Evolutionary conservation across 176 grass and related monocot genomes (phyloP).

Genomic region (Rhynchospora breviuscula): DNA sequence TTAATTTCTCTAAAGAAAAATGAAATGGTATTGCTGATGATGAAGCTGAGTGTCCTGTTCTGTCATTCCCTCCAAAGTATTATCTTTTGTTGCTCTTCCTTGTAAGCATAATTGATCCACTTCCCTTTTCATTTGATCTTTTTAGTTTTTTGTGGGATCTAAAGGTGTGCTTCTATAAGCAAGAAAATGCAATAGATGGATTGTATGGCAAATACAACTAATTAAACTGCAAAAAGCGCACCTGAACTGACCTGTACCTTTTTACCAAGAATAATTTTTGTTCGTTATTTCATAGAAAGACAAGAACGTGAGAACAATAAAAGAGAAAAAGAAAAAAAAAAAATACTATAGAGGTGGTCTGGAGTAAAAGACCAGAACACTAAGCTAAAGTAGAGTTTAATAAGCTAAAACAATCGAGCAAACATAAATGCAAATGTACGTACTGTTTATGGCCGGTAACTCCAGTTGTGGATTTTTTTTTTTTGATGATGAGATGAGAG

Average conservation of each 20-base stretch:
- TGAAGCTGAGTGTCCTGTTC: conserved; percentile 70
- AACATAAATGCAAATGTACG: no score
- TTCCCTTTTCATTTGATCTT: background rate
- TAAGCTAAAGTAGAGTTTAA: no score
- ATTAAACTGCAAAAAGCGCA: no score
- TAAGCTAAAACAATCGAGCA: no score
- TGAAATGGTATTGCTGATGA: conserved; percentile 47
- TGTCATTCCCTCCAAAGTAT: conserved; percentile 65
- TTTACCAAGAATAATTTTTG: background rate
- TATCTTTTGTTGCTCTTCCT: conserved; percentile 77
- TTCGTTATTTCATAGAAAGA: background rate
- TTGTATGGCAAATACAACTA: background rate
- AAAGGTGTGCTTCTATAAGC: background rate
- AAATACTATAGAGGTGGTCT: no score
- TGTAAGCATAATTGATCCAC: conserved; percentile 74
- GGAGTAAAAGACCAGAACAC: no score
- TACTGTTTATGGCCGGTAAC: no score
- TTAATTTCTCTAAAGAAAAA: conserved; percentile 76
- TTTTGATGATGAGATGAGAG: no score
- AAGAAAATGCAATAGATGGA: background rate
- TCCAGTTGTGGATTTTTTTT: no score
- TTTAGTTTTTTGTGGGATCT: background rate
- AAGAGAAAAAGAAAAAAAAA: no score
- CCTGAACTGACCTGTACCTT: background rate
- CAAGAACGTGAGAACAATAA: no score